phyloP scores from a whole-genome alignment of 2,329 filamentous ascomycete genomes.

The Colletotrichum sp. region DNA sequence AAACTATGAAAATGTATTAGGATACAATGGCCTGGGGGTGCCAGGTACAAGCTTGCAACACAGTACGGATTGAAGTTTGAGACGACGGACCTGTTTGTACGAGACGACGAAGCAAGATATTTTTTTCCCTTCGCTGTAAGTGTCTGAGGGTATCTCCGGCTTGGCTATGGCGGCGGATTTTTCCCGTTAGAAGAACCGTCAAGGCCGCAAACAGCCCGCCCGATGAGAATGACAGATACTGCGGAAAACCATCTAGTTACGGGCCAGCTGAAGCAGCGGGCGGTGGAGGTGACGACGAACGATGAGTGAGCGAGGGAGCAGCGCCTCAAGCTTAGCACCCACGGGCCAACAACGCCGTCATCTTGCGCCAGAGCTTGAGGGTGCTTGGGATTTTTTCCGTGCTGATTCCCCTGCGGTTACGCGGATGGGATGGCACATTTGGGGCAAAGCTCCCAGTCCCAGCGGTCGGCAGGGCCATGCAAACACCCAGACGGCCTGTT shows the following conservation, averaged over 20 bases:
- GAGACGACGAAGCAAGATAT: background rate
- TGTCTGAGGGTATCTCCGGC: background rate
- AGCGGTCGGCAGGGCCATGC: background rate
- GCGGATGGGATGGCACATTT: constrained; percentile 19
- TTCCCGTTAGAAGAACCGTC: background rate
- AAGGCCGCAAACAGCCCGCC: background rate
- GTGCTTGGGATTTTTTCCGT: background rate
- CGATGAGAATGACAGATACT: background rate
- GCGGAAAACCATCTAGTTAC: background rate
- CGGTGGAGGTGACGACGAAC: background rate
- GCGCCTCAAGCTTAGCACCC: background rate
- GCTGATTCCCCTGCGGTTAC: background rate
- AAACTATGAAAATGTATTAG: constrained; percentile 12
- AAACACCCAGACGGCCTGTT: constrained; percentile 3
- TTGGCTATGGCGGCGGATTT: background rate
- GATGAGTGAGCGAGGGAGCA: background rate
- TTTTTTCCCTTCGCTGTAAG: background rate
- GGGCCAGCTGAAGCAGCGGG: background rate
- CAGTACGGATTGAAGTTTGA: background rate
- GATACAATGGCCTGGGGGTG: background rate
- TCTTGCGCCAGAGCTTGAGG: background rate
- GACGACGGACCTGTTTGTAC: background rate
- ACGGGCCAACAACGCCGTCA: background rate
- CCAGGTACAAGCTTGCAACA: background rate
- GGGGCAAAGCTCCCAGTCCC: constrained; percentile 1